A percentile compares a stretch with the other conserved stretches of the same genome.
phyloP scores from a whole-genome alignment of 257 asterid genomes.

The Solanum raphanifolium region DNA sequence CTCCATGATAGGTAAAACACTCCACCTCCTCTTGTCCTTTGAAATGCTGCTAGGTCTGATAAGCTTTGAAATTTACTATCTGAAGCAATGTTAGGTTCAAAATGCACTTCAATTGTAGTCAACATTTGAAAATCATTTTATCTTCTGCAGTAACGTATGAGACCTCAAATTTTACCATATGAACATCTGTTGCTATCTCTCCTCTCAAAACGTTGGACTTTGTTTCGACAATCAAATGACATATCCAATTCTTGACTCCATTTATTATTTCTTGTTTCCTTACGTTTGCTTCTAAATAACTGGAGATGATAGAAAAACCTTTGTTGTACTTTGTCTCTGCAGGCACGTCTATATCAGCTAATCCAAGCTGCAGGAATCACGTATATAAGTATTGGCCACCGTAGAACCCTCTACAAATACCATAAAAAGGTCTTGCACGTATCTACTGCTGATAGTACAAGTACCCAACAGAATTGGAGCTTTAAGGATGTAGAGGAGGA shows the following conservation, averaged over 20 bases:
- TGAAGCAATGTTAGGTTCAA: neutral
- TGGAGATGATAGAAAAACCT: neutral
- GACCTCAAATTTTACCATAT: neutral
- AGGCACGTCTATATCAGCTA: conserved; percentile 54
- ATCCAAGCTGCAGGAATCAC: conserved; percentile 62
- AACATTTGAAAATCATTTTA: neutral
- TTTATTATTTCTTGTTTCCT: neutral
- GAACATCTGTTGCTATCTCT: neutral
- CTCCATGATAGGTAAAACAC: neutral
- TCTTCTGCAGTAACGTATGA: neutral
- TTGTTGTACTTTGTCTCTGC: conserved; percentile 25
- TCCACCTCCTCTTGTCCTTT: neutral
- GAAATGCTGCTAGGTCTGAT: neutral
- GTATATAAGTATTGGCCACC: conserved; percentile 64
- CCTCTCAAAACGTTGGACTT: neutral
- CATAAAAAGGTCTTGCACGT: conserved; percentile 37
- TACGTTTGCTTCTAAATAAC: neutral
- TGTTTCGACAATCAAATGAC: neutral
- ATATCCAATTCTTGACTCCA: neutral
- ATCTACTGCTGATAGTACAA: conserved; percentile 32
- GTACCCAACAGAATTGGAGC: conserved; percentile 37
- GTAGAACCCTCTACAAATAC: conserved; percentile 45
- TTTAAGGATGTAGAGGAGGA: conserved; percentile 34
- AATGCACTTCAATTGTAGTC: neutral
- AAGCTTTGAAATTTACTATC: neutral